These are phyloP conservation scores for Penicillium robsamsonii DNA, from an alignment of 495 filamentous ascomycete species.

Conservation along the genomic window DNA sequence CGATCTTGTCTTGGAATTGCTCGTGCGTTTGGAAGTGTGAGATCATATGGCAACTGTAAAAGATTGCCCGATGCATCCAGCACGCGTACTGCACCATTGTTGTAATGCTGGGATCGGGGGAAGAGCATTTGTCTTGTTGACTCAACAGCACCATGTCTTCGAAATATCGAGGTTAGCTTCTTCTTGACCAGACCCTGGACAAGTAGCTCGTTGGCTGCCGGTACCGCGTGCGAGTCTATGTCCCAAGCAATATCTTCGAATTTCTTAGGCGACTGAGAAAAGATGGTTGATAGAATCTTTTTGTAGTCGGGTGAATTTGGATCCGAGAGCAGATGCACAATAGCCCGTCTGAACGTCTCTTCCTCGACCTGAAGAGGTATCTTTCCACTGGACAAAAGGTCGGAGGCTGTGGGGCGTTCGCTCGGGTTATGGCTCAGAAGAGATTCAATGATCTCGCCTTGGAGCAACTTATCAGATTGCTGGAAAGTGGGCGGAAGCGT, in stretches of 20 bases:
- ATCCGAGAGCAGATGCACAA: conserved; percentile 72
- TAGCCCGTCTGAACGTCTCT: conserved; percentile 77
- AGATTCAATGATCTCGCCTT: conserved; percentile 73
- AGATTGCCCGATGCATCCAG: conserved; percentile 80
- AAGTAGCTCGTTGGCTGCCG: conserved; percentile 62
- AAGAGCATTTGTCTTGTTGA: conserved; percentile 70
- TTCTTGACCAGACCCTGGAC: conserved; percentile 75
- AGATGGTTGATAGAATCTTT: conserved; percentile 81
- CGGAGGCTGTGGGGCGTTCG: conserved; percentile 78
- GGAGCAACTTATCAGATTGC: conserved; percentile 67
- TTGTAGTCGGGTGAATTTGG: conserved; percentile 83
- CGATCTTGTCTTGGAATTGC: conserved; percentile 71
- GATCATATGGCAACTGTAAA: conserved; percentile 86
- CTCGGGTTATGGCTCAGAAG: conserved; percentile 77
- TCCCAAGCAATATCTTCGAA: conserved; percentile 90
- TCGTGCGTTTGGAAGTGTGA: conserved; percentile 86
- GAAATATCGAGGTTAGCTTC: conserved; percentile 73
- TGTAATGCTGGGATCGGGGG: conserved; percentile 77
- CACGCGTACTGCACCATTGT: conserved; percentile 67
- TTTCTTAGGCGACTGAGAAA: conserved; percentile 68
- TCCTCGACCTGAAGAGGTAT: conserved; percentile 89
- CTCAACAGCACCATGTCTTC: conserved; percentile 89
- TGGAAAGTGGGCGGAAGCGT: conserved; percentile 72
- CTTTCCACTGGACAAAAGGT: conserved; percentile 82
- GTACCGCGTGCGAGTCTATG: conserved; percentile 54